Evolutionary conservation across 257 asterid genomes (phyloP).

Genomic region (Paulownia fortunei): DNA sequence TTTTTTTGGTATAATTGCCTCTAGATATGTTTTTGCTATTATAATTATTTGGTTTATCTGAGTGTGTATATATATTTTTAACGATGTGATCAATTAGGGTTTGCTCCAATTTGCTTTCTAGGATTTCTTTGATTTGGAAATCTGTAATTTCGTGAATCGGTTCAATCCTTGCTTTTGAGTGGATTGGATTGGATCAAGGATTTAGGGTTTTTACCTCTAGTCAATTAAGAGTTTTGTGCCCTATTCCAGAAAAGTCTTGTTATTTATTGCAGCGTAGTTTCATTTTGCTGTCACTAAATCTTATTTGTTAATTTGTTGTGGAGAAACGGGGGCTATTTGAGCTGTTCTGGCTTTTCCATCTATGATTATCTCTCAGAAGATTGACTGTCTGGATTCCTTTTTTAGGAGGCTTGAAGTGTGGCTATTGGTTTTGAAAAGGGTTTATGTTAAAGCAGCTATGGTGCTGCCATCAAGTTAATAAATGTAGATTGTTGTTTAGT

Average conservation of each 20-base stretch:
- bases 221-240: constrained; percentile 2
- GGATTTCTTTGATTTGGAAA: not conserved
- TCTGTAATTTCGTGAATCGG: not conserved
- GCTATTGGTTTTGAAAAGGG: not conserved
- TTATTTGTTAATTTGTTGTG: not conserved
- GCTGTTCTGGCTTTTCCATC: too few relatives aligned
- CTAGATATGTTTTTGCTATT: not conserved
- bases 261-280: not conserved
- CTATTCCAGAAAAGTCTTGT: not conserved
- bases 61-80: not conserved
- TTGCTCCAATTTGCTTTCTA: not conserved
- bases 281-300: not conserved
- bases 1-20: not conserved
- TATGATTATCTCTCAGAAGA: too few relatives aligned
- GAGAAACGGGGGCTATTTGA: too few relatives aligned
- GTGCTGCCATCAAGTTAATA: not conserved
- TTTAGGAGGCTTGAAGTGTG: not conserved
- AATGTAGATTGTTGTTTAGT: not conserved
- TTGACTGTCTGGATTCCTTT: not conserved
- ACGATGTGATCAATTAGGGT: constrained; percentile 3
- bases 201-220: not conserved
- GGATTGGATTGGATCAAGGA: not conserved
- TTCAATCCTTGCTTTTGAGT: not conserved
- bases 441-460: not conserved
- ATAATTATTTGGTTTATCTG: not conserved